Base-by-base conservation (phyloP, 1,139 yeast genomes). In the Kluyveromyces marxianus region DNA sequence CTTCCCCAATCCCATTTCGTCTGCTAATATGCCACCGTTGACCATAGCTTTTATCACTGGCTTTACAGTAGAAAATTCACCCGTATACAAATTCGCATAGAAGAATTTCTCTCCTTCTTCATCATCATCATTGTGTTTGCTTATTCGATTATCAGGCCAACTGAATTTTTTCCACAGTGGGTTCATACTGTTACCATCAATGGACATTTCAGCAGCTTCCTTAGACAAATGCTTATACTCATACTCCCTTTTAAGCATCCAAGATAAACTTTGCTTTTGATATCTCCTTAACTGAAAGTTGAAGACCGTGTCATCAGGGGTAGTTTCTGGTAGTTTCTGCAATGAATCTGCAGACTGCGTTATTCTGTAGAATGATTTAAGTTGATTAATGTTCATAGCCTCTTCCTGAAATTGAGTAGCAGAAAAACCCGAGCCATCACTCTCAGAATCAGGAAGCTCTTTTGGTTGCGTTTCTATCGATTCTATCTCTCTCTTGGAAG, bases 1-100 rank as follows among this genome's bases (percentile, higher is more conserved):
- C 60, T 90, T 90, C 39, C 97, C 97, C 5, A 90, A 71, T 0
- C 97, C 97, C 97, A 90, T 90, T 62, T 90, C 97, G 65, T 90
- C 97, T 0, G 97, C 96, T n/a, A 90, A 68, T 21, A 90, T 86
- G 1, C 98, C 98, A 25, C 98, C 97, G 50, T 69, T 68, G 35
- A 81, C 72, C 32, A 76, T 65, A 0, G 82, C 70, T 50, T 74
- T 77, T 5, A 83, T 65, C 4, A 78, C 52, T 1, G 97, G 97
- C 53, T 76, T 79, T 24, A 74, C 74, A 25, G 78, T 57, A 0
- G 94, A 80, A 48, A 92, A 74, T 51, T 85, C 92, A 3, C 97
- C 97, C 48, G 84, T 81, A 61, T 84, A 86, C 51, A 88, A 68
- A 58, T 90, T 92, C 24, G 85, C 89, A 63, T 84, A 92, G 57